phyloP scores from a whole-genome alignment of 805 yeast species.

The Schwanniomyces vanrijiae region DNA sequence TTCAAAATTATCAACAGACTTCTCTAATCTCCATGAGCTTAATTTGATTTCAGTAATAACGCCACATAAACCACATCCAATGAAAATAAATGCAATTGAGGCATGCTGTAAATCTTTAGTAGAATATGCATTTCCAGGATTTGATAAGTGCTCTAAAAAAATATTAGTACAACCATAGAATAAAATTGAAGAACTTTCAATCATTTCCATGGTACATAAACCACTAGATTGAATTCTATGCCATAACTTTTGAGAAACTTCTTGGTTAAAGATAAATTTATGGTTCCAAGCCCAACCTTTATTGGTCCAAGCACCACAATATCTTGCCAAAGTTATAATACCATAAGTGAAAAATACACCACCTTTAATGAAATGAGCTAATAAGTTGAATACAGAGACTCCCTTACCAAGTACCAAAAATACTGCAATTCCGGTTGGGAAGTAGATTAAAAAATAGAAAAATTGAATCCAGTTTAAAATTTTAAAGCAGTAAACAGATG shows the following conservation, averaged over 20 bases:
- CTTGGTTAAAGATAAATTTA: slow-evolving; percentile 27
- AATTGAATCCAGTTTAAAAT: slow-evolving; percentile 66
- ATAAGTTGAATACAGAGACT: slow-evolving; percentile 65
- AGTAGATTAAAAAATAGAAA: slow-evolving; percentile 55
- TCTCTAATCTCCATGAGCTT: slow-evolving; percentile 54
- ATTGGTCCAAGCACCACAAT: slow-evolving; percentile 74
- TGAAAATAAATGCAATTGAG: slow-evolving; percentile 44
- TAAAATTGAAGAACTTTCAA: slow-evolving; percentile 77
- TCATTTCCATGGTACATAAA: slow-evolving; percentile 76
- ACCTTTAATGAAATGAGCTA: slow-evolving; percentile 97
- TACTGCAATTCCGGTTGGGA: slow-evolving; percentile 63
- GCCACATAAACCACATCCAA: slow-evolving; percentile 94
- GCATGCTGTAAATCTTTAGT: slow-evolving; percentile 51
- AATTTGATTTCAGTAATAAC: slow-evolving; percentile 72
- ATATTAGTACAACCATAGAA: slow-evolving; percentile 89
- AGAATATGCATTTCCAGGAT: slow-evolving; percentile 77
- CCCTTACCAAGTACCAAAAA: slow-evolving; percentile 72
- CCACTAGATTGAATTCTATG: slow-evolving; percentile 41
- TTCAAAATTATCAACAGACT: slow-evolving; percentile 19
- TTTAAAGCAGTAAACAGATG: slow-evolving; percentile 36
- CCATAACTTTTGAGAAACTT: slow-evolving; percentile 26
- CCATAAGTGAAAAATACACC: slow-evolving; percentile 83
- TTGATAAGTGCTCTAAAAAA: slow-evolving; percentile 79
- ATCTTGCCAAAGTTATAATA: slow-evolving; percentile 76
- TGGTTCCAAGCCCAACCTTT: slow-evolving; percentile 93